Base-by-base conservation (phyloP, 2,329 filamentous ascomycete genomes). In the Tolypocladium album region DNA sequence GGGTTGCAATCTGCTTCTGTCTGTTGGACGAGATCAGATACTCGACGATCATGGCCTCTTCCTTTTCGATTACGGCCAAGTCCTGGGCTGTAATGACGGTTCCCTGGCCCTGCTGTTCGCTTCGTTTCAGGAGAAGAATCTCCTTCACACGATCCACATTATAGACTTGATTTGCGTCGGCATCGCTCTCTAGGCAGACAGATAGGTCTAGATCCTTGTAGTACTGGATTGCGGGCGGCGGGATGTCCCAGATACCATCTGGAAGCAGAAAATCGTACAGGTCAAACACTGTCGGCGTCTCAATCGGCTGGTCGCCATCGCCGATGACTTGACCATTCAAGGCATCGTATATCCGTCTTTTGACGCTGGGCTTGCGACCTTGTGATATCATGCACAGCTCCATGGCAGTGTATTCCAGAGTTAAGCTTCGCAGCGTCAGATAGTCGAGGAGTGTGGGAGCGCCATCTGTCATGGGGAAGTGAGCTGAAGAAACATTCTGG, bases 181-280 rank as follows among this genome's bases (percentile, higher is more conserved):
- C 78, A 61, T 86, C 82, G 36, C 82, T 77, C 60, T 84, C 83
- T 13, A 83, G 70, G 65, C 88, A 93, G 1, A 83, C 76, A 4
- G 82, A 79, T 56, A 95, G 75, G 64, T 92, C 85, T 31, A 95
- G 71, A 50, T 86, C 85, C 22, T 77, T 76, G 62, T 92, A 87
- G 62, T 83, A 83, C 47, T 78, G 74, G 24, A 89, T 75, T 6
- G 78, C 71, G 3, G 86, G 84, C 2, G 82, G 72, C 2, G 80
- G 69, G 5, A 76, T 71, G 31, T 76, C 72, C 76, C 82, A 84
- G n/a, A 77, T 69, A 20, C 72, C 77, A 55, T 80, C 79, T 24
- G 78, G 70, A 2, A 81, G 73, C 61, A 94, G 82, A 68, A 97
- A 97, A 74, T 99, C 94, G 67, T 96, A 94, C 27, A 97, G 81